Base-by-base conservation (phyloP, 1,139 yeast genomes). In the Zygoascus hellenicus region DNA sequence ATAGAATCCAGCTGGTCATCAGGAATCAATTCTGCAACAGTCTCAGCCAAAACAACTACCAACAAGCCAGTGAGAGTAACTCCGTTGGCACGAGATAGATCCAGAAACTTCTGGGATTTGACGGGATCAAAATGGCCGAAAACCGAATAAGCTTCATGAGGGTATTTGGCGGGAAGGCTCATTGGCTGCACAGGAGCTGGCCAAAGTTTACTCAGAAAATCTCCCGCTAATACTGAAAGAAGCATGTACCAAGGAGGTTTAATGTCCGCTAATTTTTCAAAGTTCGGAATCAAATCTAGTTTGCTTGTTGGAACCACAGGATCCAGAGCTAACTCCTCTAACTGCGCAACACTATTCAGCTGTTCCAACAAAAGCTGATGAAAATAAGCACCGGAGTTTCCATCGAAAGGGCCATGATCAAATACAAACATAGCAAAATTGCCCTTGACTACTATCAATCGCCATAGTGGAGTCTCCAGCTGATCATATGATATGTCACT, bases 391-490 rank as follows among this genome's bases (percentile, higher is more conserved):
- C 61, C 61, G 9, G 56, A 50, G 29, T 51, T 51, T 22, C 61
- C 61, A 37, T 58, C 61, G 43, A 51, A 48, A 4, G 42, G 38
- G 3, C 54, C 31, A 44, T 58, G 61, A 43, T 58, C 58, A 48
- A 54, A 58, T 9, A 47, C 55, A 52, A 53, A 57, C 28, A 54
- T 51, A 9, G 51, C 52, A 13, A 38, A 43, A 9, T 38, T 14
- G 5, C 35, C 47, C 1, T 48, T 50, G 16, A 53, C 14, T 2
- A 58, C 50, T 15, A 49, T 43, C n/a, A 58, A 38, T 5, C 58
- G 46, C 61, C 60, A 58, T 16, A 50, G 43, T 2, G 59, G 59
- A 13, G 41, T 19, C 17, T 22, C 32, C 17, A 26, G 42, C 16
- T 44, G 49, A 13, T 51, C 48, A 37, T 53, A 54, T 2, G 43